Conservation (phyloP, 2,329 filamentous ascomycete species). For the Colletotrichum somersetense region DNA sequence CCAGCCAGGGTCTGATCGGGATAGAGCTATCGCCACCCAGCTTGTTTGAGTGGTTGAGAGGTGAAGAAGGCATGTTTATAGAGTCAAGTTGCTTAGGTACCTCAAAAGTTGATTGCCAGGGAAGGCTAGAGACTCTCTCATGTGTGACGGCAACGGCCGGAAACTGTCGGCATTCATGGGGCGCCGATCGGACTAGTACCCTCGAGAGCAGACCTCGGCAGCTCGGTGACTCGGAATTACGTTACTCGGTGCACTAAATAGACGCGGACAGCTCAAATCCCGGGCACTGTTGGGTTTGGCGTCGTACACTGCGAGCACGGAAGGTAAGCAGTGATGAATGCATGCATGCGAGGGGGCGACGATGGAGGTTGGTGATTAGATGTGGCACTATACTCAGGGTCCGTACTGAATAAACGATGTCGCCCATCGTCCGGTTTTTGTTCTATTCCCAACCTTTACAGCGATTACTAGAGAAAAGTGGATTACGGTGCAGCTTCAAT, state of each 20-base stretch:
- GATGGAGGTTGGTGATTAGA: neutral
- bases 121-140: neutral
- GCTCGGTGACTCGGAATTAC: conserved; percentile 33
- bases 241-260: neutral
- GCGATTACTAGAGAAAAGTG: neutral
- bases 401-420: too few species aligned
- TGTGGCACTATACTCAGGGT: neutral
- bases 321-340: neutral
- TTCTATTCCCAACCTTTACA: too few species aligned
- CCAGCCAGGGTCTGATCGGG: neutral
- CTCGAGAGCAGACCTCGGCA: conserved; percentile 34
- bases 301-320: conserved; percentile 5
- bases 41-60: conserved; percentile 19
- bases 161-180: conserved; percentile 30
- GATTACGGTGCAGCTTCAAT: neutral
- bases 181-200: conserved; percentile 30
- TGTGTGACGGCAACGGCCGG: conserved; percentile 25
- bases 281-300: conserved; percentile 4
- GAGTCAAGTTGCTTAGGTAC: conserved; percentile 28
- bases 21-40: neutral
- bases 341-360: neutral
- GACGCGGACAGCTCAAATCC: neutral
- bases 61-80: conserved; percentile 16
- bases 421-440: neutral
- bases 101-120: conserved; percentile 36